These are phyloP conservation scores for Annulohypoxylon nitens DNA, from an alignment of 495 filamentous ascomycete species.

Conservation along the genomic window DNA sequence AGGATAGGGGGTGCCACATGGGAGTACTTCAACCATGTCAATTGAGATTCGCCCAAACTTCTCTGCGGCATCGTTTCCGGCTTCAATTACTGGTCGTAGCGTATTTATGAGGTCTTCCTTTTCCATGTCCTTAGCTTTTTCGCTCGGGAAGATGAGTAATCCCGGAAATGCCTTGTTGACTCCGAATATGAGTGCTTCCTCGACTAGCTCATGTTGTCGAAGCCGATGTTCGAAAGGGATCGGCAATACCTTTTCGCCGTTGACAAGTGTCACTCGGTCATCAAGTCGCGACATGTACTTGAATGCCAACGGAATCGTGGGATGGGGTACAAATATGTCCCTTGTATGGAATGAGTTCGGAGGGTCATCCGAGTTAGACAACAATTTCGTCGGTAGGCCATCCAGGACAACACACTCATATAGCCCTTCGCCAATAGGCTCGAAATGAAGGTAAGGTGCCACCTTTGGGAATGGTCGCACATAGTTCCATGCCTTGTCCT, in stretches of 20 bases:
- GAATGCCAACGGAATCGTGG: slow-evolving; percentile 66
- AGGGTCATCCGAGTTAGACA: slow-evolving; percentile 61
- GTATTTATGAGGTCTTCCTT: slow-evolving; percentile 57
- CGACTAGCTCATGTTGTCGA: slow-evolving; percentile 63
- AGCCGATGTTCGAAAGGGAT: slow-evolving; percentile 69
- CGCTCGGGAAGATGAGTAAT: slow-evolving; percentile 64
- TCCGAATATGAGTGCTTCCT: slow-evolving; percentile 73
- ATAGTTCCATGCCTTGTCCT: slow-evolving; percentile 62
- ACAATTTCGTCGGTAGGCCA: slow-evolving; percentile 64
- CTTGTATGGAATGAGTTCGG: slow-evolving; percentile 56
- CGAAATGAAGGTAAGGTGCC: slow-evolving; percentile 48
- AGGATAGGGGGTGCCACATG: slow-evolving; percentile 56
- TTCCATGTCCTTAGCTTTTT: slow-evolving; percentile 48
- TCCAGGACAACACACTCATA: slow-evolving; percentile 64
- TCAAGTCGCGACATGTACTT: slow-evolving; percentile 71
- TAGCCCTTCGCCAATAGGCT: slow-evolving; percentile 40
- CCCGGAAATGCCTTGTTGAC: slow-evolving; percentile 64
- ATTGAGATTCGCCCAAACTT: slow-evolving; percentile 66
- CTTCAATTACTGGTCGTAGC: slow-evolving; percentile 63
- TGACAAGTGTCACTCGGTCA: slow-evolving; percentile 69
- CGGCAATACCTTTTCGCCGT: slow-evolving; percentile 73
- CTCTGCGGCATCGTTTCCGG: slow-evolving; percentile 65
- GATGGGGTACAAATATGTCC: slow-evolving; percentile 70
- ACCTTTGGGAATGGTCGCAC: slow-evolving; percentile 48
- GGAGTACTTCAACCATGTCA: slow-evolving; percentile 64